These are phyloP conservation scores for Penicillium maclennaniae DNA, from an alignment of 495 filamentous ascomycete genomes.

Conservation along the genomic window DNA sequence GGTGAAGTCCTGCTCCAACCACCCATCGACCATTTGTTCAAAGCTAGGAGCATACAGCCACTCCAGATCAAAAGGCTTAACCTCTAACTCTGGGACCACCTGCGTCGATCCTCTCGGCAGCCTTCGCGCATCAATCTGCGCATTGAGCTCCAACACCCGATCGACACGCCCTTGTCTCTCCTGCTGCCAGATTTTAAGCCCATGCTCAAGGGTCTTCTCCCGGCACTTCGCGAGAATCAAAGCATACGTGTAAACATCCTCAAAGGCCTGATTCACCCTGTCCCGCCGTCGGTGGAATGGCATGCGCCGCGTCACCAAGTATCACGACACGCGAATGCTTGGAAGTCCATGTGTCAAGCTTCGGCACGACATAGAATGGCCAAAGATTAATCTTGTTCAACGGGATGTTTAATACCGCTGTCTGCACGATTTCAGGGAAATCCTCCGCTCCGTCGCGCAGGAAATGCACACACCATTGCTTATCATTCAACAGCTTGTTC, in stretches of 20 bases:
- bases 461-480: conserved; percentile 32
- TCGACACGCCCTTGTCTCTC: conserved; percentile 31
- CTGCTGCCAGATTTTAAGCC: conserved; percentile 27
- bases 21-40: conserved; percentile 24
- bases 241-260: conserved; percentile 34
- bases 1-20: conserved; percentile 11
- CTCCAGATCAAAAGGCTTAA: conserved; percentile 29
- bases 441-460: conserved; percentile 23
- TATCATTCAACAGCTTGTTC: conserved; percentile 29
- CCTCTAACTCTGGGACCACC: conserved; percentile 23
- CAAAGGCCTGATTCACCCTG: conserved; percentile 44
- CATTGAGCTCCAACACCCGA: conserved; percentile 27
- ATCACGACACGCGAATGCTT: conserved; percentile 31
- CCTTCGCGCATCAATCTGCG: conserved; percentile 29
- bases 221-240: conserved; percentile 11
- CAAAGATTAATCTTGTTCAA: conserved; percentile 31
- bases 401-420: conserved; percentile 27
- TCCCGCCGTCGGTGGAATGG: conserved; percentile 43
- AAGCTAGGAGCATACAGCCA: conserved; percentile 32
- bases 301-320: conserved; percentile 47
- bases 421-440: conserved; percentile 35
- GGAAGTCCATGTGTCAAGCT: conserved; percentile 36
- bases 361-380: conserved; percentile 42
- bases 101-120: conserved; percentile 20
- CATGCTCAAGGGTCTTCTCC: conserved; percentile 1